Base-by-base conservation (phyloP, 2,329 filamentous ascomycete species). In the Fusarium abutilonis region DNA sequence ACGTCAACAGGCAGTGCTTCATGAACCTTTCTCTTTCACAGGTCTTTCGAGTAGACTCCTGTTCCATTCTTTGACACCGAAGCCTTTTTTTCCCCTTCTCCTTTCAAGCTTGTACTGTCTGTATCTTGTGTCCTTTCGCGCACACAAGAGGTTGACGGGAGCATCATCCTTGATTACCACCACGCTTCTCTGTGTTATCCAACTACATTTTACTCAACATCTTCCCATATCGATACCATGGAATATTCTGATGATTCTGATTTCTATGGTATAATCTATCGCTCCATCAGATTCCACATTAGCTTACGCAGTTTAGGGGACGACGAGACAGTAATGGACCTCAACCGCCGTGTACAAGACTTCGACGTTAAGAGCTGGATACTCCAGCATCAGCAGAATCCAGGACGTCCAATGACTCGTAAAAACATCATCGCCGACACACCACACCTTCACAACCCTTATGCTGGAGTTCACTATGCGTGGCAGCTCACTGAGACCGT, bases 401-500 rank as follows among this genome's bases (percentile, higher is more conserved):
- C 74, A 10, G 73, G 70, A 10, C 67, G 67, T 26, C 68, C 75
- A 10, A 40, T 64, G n/a, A 67, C 58, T 17, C 64, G 57, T 38
- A 60, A 45, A 23, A 63, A 36, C 35, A 39, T 63, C n/a, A 36
- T 55, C 4, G 46, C 60, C 4, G 60, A 71, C n/a, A 51, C 62
- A 7, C 62, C 74, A 1, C 73, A 72, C 23, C 74, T 84, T 3
- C 81, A 86, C 75, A 90, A 91, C 69, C 81, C 82, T 2, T 87
- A 86, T 64, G 80, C 85, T 53, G 85, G 83, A 31, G 55, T 80
- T 1, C 49, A 73, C 4, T 80, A 80, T 60, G 87, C 84, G 23
- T 87, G 88, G 79, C 89, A 89, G 72, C 79, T 88, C 26, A 78
- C 78, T 2, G 90, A 93, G 71, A 83, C 83, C 0, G 76, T 90